A percentile compares a stretch with the other conserved stretches of the same genome.
phyloP scores from a whole-genome alignment of 345 rosid genomes.

The Lumnitzera racemosa region DNA sequence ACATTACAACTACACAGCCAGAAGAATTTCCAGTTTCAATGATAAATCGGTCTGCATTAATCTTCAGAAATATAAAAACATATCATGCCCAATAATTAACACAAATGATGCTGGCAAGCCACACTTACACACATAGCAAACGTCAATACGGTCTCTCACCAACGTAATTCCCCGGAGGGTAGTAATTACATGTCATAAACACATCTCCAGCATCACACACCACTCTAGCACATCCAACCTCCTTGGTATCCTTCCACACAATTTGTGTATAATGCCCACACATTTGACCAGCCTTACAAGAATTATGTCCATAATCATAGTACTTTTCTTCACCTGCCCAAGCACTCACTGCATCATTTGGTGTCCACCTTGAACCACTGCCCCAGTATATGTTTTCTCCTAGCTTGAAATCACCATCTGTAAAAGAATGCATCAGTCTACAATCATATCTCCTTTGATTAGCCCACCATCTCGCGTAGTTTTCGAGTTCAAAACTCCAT shows the following conservation, averaged over 20 bases:
- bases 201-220: constrained; percentile 71
- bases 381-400: constrained; percentile 93
- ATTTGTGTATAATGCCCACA: constrained; percentile 92
- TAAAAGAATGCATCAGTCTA: constrained; percentile 52
- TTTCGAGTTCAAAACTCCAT: constrained; percentile 69
- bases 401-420: constrained; percentile 45
- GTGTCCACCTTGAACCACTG: constrained; percentile 54
- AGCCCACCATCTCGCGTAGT: constrained; percentile 82
- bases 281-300: constrained; percentile 50
- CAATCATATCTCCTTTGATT: constrained; percentile 54
- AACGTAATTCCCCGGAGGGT: constrained; percentile 75
- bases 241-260: constrained; percentile 63
- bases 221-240: constrained; percentile 69
- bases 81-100: too few species aligned
- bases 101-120: too few species aligned
- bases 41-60: too few species aligned
- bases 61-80: too few species aligned
- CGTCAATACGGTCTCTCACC: constrained; percentile 66
- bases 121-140: too few species aligned
- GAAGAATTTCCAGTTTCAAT: too few species aligned
- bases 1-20: too few species aligned
- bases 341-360: constrained; percentile 50
- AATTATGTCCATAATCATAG: constrained; percentile 43
- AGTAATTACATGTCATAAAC: constrained; percentile 89
- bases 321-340: constrained; percentile 80